Base-by-base conservation (phyloP, 768 basidiomycete species). In the Mrakia frigida region DNA sequence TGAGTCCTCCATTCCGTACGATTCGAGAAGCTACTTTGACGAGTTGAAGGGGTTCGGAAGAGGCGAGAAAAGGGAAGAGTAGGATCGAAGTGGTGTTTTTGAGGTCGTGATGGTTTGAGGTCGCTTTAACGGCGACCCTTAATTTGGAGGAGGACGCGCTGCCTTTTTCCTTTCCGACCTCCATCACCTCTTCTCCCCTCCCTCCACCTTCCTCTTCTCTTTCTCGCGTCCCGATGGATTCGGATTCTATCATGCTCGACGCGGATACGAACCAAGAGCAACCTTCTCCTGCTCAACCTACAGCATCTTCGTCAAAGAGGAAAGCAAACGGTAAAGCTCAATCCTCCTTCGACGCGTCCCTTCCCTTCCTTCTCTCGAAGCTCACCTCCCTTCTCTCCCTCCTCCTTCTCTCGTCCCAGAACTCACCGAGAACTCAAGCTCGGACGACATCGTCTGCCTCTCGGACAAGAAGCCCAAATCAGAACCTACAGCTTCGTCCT, bases 311-410 rank as follows among this genome's bases (percentile, higher is more conserved):
- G 59, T 56, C 52, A 0, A 72, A 72, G 39, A 41, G 71, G 28
- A 72, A 72, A 39, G 71, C 31, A 31, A 35, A 33, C 52, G 71
- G 71, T 72, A 10, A 50, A 53, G 71, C 39, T 37, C 35, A 25
- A 14, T 18, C 6, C 39, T 60, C 53, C 14, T 39, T 21, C 35
- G 59, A 52, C 56, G 52, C 52, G 35, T 39, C 71, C 31, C 33
- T 31, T 61, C 37, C 72, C 59, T 39, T 31, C 53, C n/a, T 7
- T 7, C 71, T 16, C 50, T n/a, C 16, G 14, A n/a, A 41, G 61
- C 73, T 74, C 59, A 61, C 56, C 46, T 18, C 56, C 39, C 46
- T 18, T 37, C 39, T 3, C 13, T n/a, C 37, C 46, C 3, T 6
- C 69, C 25, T 9, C 41, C 31, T 50, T 70, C 31, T 3, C 46